Base-by-base conservation (phyloP, 2,329 filamentous ascomycete genomes). In the Metarhizium anisopliae region DNA sequence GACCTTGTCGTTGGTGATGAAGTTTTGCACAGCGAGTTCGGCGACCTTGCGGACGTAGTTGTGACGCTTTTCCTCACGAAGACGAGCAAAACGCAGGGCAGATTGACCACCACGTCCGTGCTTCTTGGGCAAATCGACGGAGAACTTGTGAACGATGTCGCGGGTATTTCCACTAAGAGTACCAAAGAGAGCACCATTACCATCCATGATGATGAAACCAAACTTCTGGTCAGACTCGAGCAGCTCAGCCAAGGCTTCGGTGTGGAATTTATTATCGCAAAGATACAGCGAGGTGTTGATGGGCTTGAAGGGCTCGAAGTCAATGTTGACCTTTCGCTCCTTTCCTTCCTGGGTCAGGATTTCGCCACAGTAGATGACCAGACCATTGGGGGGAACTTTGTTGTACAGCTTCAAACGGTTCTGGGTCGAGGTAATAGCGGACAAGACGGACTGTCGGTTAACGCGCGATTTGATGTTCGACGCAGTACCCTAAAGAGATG, bases 51-150 rank as follows among this genome's bases (percentile, higher is more conserved):
- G 91, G 65, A 99, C 94, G 73, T 99, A 99, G 79, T 99, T 99
- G 85, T 99, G 94, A 64, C 94, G 92, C 79, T 99, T 99, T 76
- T 99, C 94, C 74, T 99, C 94, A 81, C 94, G 87, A 58, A 99
- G 87, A 92, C 94, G 94, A 61, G 94, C 90, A 75, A 99, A 99
- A 93, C 94, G 95, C 68, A 99, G 83, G 58, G 94, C 94, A 63
- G 94, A 99, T 81, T 99, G 95, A 83, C 94, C 94, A 92, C 94
- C 94, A 88, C 94, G 92, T 61, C 94, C 94, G 84, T 99, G 94
- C 82, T 99, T 99, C 86, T 99, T 99, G 72, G 94, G 94, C 57
- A 99, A 80, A 80, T 99, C 95, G 72, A 99, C 94, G 20, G 89
- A 90, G 78, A 99, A 96, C 76, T 99, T 99, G 79, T 99, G 94